Conservation (phyloP, 1,139 yeast genomes). For the Diutina pseudorugosa region DNA sequence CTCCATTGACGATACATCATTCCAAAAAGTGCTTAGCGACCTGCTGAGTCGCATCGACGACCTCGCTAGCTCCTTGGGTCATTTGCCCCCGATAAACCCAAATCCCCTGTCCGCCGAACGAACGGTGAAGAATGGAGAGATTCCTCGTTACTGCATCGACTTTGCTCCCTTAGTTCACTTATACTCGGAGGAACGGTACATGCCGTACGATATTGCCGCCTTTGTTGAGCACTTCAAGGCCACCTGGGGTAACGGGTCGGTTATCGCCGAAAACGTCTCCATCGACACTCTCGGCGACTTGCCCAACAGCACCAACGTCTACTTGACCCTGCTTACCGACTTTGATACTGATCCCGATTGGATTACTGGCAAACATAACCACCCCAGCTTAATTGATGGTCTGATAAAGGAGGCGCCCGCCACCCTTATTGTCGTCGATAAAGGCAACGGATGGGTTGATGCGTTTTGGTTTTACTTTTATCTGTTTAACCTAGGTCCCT, state of each 20-base stretch:
- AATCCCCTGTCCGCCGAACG: slow-evolving; percentile 20
- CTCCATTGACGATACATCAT: not conserved
- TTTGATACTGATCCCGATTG: slow-evolving; percentile 72
- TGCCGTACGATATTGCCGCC: slow-evolving; percentile 71
- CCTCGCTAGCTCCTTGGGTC: not conserved
- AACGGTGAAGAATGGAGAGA: slow-evolving; percentile 36
- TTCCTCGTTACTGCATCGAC: slow-evolving; percentile 67
- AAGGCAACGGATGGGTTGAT: slow-evolving; percentile 87
- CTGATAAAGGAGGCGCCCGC: slow-evolving; percentile 70
- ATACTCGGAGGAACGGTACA: slow-evolving; percentile 78
- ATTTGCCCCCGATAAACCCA: slow-evolving; percentile 23
- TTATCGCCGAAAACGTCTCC: slow-evolving; percentile 25
- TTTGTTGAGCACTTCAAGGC: slow-evolving; percentile 55
- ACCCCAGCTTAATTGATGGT: slow-evolving; percentile 65
- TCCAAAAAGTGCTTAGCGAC: not conserved
- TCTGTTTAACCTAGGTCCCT: slow-evolving; percentile 90
- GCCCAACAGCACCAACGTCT: slow-evolving; percentile 24
- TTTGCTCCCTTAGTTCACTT: slow-evolving; percentile 75
- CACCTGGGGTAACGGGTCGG: slow-evolving; percentile 34
- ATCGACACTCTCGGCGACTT: slow-evolving; percentile 27
- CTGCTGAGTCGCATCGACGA: not conserved
- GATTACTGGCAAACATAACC: slow-evolving; percentile 63
- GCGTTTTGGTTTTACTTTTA: slow-evolving; percentile 95
- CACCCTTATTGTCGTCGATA: slow-evolving; percentile 70
- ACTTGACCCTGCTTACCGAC: slow-evolving; percentile 55